These are phyloP conservation scores for Euphorbia schlechtendalii DNA, from an alignment of 441 rosid genomes.

Conservation along the genomic window DNA sequence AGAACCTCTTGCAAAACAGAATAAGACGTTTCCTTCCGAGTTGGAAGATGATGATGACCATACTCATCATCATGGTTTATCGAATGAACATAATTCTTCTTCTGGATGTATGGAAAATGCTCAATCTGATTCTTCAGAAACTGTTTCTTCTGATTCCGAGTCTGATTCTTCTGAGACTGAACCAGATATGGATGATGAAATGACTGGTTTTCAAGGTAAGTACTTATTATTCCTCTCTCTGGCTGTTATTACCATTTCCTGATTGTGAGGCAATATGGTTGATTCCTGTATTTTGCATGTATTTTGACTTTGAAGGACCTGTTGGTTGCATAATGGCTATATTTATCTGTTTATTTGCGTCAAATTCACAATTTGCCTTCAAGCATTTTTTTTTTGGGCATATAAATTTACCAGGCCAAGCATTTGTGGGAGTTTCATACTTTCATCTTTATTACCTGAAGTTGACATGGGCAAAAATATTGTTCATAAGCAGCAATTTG, in stretches of 20 bases:
- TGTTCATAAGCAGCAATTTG: neutral
- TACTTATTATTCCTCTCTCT: conserved; percentile 12
- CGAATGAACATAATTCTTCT: conserved; percentile 47
- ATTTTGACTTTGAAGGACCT: conserved; percentile 21
- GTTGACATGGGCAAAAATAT: neutral
- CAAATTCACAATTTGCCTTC: neutral
- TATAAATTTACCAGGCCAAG: neutral
- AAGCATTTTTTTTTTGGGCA: no score
- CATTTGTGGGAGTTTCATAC: neutral
- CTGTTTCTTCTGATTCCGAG: conserved; percentile 51
- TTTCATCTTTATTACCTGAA: neutral
- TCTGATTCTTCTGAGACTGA: conserved; percentile 85
- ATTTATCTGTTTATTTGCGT: conserved; percentile 8
- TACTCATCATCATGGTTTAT: conserved; percentile 30
- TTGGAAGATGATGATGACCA: conserved; percentile 36
- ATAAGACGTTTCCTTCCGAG: conserved; percentile 36
- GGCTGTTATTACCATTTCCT: neutral
- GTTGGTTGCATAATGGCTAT: neutral
- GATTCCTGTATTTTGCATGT: conserved; percentile 7
- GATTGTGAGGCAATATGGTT: conserved; percentile 1
- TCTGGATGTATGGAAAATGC: conserved; percentile 49
- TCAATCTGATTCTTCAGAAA: conserved; percentile 44
- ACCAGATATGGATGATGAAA: conserved; percentile 59
- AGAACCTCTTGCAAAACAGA: conserved; percentile 37
- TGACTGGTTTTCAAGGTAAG: conserved; percentile 57